A percentile compares a stretch with the other conserved stretches of the same genome.
Evolutionary conservation across 1,284 basidiomycete species (phyloP).

Genomic region (Ceratobasidium sp.): DNA sequence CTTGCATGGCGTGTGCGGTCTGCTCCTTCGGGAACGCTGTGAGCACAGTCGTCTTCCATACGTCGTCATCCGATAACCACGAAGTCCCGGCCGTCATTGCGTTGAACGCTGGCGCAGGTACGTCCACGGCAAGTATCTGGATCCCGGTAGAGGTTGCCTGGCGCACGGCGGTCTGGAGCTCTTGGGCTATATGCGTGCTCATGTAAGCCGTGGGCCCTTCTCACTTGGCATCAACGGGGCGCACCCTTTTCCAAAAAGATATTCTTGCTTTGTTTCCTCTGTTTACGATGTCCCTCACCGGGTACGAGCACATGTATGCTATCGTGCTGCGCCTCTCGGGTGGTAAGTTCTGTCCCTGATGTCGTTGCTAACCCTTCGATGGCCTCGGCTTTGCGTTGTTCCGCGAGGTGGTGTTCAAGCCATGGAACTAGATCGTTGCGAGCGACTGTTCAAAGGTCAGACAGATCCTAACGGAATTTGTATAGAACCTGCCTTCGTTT

Average conservation of each 20-base stretch:
- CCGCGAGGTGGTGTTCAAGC: slow-evolving; percentile 72
- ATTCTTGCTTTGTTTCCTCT: slow-evolving; percentile 70
- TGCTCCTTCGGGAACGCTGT: slow-evolving; percentile 61
- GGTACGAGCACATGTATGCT: slow-evolving; percentile 71
- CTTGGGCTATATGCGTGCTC: slow-evolving; percentile 66
- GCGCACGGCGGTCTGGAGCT: slow-evolving; percentile 62
- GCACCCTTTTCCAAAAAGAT: slow-evolving; percentile 70
- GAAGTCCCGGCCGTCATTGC: slow-evolving; percentile 58
- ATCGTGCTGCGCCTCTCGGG: slow-evolving; percentile 49
- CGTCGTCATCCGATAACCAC: slow-evolving; percentile 76
- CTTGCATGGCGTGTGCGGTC: slow-evolving; percentile 60
- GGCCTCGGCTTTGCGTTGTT: slow-evolving; percentile 63
- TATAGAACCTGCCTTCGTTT: slow-evolving; percentile 60
- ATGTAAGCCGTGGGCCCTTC: slow-evolving; percentile 1
- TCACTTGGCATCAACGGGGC: slow-evolving; percentile 39
- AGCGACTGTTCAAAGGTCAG: slow-evolving; percentile 50
- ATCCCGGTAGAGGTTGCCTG: slow-evolving; percentile 55
- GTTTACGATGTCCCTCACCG: slow-evolving; percentile 62
- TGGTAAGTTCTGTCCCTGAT: slow-evolving; percentile 2
- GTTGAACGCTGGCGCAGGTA: slow-evolving; percentile 65
- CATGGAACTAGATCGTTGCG: slow-evolving; percentile 70
- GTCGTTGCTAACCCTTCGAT: slow-evolving; percentile 54
- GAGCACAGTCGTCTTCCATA: slow-evolving; percentile 67
- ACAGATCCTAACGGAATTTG: slow-evolving; percentile 46
- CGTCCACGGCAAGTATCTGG: slow-evolving; percentile 73